Evolutionary conservation across 495 filamentous ascomycete species (phyloP).

Genomic region (Endocarpon pusillum): DNA sequence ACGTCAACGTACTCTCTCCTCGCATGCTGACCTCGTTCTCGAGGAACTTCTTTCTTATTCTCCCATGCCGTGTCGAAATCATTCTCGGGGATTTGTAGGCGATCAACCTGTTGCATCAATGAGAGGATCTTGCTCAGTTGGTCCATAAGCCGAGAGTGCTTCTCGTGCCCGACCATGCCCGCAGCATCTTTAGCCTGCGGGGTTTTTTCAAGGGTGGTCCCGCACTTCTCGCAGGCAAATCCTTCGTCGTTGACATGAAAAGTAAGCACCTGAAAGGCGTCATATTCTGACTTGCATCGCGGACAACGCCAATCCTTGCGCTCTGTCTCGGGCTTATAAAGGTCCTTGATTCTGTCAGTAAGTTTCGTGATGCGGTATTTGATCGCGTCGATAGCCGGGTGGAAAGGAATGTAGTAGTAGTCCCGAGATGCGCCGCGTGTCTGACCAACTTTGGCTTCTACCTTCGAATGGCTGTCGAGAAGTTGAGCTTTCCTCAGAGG

Average conservation of each 20-base stretch:
- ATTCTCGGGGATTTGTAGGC: constrained; percentile 64
- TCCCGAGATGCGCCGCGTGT: constrained; percentile 68
- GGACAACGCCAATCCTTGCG: constrained; percentile 79
- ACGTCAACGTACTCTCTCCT: neutral
- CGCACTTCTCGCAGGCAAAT: constrained; percentile 75
- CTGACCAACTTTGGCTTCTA: constrained; percentile 62
- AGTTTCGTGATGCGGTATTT: constrained; percentile 82
- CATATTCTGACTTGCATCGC: constrained; percentile 67
- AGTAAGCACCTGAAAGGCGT: constrained; percentile 59
- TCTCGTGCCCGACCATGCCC: constrained; percentile 58
- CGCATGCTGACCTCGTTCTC: neutral
- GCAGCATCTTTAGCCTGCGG: constrained; percentile 40
- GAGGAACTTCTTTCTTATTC: constrained; percentile 26
- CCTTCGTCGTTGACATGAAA: constrained; percentile 38
- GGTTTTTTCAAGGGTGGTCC: constrained; percentile 42
- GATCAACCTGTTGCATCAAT: constrained; percentile 73
- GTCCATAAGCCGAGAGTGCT: constrained; percentile 68
- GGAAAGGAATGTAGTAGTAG: constrained; percentile 94
- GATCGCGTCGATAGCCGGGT: constrained; percentile 85
- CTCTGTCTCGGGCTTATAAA: constrained; percentile 63
- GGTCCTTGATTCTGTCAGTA: constrained; percentile 66
- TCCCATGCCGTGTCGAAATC: constrained; percentile 65
- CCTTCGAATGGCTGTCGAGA: constrained; percentile 58
- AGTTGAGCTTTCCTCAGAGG: constrained; percentile 72
- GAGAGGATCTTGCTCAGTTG: constrained; percentile 75